These are phyloP conservation scores for Euphorbia peplus DNA, from an alignment of 345 rosid species.

Conservation along the genomic window DNA sequence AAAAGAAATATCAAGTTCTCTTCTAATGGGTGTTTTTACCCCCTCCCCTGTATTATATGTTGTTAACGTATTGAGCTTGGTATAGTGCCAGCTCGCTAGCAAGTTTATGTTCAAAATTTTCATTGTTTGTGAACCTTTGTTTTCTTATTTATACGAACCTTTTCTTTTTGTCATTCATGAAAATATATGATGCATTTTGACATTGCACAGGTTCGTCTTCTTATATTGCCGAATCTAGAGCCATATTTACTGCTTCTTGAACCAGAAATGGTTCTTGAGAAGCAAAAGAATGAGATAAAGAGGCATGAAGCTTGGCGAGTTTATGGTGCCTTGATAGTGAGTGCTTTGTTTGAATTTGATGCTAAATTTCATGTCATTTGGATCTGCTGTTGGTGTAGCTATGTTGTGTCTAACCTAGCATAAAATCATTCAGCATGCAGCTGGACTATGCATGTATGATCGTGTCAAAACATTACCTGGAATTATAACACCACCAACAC, in stretches of 20 bases:
- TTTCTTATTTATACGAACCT: too few relatives aligned
- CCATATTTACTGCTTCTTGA: slow-evolving; percentile 64
- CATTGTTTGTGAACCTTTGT: too few relatives aligned
- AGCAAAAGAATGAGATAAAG: slow-evolving; percentile 57
- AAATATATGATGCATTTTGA: slow-evolving; percentile 13
- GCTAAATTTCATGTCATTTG: not conserved
- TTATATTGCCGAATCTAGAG: slow-evolving; percentile 75
- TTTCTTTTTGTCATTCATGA: too few relatives aligned
- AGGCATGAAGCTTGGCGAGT: slow-evolving; percentile 79
- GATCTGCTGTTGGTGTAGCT: slow-evolving; percentile 1
- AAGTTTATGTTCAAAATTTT: not conserved
- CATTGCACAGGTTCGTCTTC: slow-evolving; percentile 62
- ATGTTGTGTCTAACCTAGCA: slow-evolving; percentile 16
- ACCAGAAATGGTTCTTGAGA: slow-evolving; percentile 66
- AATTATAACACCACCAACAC: slow-evolving; percentile 50
- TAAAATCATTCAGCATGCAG: slow-evolving; percentile 54
- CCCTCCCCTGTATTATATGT: not conserved
- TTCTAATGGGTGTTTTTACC: not conserved
- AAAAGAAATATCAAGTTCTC: not conserved
- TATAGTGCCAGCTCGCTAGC: not conserved
- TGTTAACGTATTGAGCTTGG: not conserved
- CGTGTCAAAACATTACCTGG: slow-evolving; percentile 52
- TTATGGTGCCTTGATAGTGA: slow-evolving; percentile 74
- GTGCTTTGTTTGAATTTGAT: slow-evolving; percentile 20
- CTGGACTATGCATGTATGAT: slow-evolving; percentile 68